Evolutionary conservation across 768 basidiomycete species (phyloP).

Genomic region (Lyophyllum atratum): DNA sequence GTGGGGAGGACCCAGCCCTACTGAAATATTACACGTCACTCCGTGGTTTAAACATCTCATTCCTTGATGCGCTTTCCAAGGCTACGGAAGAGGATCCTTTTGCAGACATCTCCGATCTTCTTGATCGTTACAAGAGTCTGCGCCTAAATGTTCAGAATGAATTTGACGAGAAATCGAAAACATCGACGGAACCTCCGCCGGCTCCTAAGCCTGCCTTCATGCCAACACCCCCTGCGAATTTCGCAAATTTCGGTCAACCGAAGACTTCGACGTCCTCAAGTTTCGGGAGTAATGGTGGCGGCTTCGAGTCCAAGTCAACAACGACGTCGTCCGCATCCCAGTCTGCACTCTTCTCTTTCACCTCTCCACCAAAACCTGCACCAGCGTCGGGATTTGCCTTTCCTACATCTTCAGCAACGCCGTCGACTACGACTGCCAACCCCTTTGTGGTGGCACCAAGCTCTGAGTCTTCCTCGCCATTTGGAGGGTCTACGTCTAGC

Average conservation of each 20-base stretch:
- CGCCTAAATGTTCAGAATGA: conserved; percentile 59
- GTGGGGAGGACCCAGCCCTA: conserved; percentile 33
- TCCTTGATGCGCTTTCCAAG: conserved; percentile 58
- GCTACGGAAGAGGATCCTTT: conserved; percentile 72
- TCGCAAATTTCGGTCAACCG: conserved; percentile 30
- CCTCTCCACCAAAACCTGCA: not conserved
- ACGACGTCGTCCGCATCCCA: conserved; percentile 3
- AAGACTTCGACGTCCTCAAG: not conserved
- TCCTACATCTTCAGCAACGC: not conserved
- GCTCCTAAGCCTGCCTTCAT: conserved; percentile 19
- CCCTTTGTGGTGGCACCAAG: not conserved
- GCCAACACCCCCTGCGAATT: conserved; percentile 32
- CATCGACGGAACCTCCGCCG: conserved; percentile 6
- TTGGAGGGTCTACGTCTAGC: not conserved
- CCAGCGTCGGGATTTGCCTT: not conserved
- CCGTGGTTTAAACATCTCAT: conserved; percentile 73
- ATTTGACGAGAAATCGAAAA: conserved; percentile 39
- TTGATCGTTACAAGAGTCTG: conserved; percentile 60
- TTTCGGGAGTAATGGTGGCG: not conserved
- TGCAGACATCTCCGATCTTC: conserved; percentile 53
- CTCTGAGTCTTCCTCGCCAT: not conserved
- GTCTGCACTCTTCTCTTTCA: conserved; percentile 14
- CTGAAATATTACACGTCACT: conserved; percentile 66
- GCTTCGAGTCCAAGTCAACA: not conserved
- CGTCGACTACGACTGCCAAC: not conserved